Conservation (phyloP, 75 land plant species). For the Pinus taeda region DNA sequence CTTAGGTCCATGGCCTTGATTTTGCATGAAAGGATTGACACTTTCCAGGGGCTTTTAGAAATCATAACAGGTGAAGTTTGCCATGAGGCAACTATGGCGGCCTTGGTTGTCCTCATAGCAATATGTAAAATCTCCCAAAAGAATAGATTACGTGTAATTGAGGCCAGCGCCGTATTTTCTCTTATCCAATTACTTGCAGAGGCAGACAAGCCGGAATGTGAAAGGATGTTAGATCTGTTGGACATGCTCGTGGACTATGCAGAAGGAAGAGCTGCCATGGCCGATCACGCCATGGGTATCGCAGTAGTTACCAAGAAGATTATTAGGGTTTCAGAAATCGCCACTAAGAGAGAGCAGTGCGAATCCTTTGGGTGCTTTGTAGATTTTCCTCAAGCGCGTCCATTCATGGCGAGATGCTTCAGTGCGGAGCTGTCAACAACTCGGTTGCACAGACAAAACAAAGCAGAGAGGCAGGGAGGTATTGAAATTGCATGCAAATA, state of each 20-base stretch:
- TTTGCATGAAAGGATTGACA: not conserved
- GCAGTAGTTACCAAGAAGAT: slow-evolving; percentile 39
- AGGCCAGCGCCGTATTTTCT: slow-evolving; percentile 1
- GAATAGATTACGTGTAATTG: slow-evolving; percentile 34
- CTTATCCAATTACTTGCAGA: no score
- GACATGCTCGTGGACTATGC: slow-evolving; percentile 31
- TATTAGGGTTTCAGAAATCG: slow-evolving; percentile 29
- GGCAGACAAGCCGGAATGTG: no score
- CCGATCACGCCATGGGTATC: slow-evolving; percentile 30
- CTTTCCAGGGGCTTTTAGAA: no score
- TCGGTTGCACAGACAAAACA: slow-evolving; percentile 17
- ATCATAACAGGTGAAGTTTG: slow-evolving; percentile 19
- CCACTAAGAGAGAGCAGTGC: slow-evolving; percentile 28
- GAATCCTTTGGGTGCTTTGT: slow-evolving; percentile 28
- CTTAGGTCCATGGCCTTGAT: not conserved
- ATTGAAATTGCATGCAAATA: slow-evolving; percentile 30
- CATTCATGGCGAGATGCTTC: slow-evolving; percentile 41
- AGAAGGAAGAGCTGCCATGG: slow-evolving; percentile 39
- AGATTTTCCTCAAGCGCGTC: slow-evolving; percentile 23
- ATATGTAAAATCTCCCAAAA: slow-evolving; percentile 23
- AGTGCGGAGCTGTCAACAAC: slow-evolving; percentile 38
- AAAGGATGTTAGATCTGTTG: slow-evolving; percentile 22
- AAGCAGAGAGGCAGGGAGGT: slow-evolving; percentile 43
- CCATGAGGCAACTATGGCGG: slow-evolving; percentile 21
- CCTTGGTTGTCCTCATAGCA: slow-evolving; percentile 21